These are phyloP conservation scores for Fusarium nodosum DNA, from an alignment of 2,329 filamentous ascomycete species.

Conservation along the genomic window DNA sequence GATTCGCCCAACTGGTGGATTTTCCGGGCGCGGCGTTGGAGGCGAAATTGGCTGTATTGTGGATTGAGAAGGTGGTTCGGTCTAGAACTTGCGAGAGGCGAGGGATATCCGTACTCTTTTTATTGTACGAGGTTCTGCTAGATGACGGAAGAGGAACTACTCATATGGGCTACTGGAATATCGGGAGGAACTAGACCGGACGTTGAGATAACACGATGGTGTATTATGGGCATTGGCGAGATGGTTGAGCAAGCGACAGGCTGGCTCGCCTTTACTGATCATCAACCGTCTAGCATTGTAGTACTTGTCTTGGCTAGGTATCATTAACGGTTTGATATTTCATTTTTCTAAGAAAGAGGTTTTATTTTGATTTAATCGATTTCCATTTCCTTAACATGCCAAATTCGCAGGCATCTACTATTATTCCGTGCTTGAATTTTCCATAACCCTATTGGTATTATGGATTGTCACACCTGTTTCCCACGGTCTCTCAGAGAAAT, in stretches of 20 bases:
- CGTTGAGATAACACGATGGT: not conserved
- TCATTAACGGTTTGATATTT: slow-evolving; percentile 26
- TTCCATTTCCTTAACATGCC: slow-evolving; percentile 16
- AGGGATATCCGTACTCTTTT: slow-evolving; percentile 24
- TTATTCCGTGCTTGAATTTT: not conserved
- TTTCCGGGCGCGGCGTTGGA: slow-evolving; percentile 49
- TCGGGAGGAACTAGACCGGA: not conserved
- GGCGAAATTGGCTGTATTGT: slow-evolving; percentile 46
- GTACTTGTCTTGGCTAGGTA: slow-evolving; percentile 24
- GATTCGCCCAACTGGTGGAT: slow-evolving; percentile 46
- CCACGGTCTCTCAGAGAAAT: not conserved
- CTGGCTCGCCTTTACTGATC: slow-evolving; percentile 20
- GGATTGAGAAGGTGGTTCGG: slow-evolving; percentile 39
- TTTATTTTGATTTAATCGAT: slow-evolving; percentile 34
- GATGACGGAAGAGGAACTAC: slow-evolving; percentile 9
- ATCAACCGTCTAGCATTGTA: slow-evolving; percentile 16
- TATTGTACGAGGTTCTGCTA: slow-evolving; percentile 14
- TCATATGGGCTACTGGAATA: not conserved
- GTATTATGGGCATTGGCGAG: slow-evolving; percentile 7
- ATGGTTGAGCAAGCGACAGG: slow-evolving; percentile 19
- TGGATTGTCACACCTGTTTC: not conserved
- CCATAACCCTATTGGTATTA: not conserved
- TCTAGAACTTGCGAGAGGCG: slow-evolving; percentile 35
- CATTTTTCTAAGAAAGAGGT: slow-evolving; percentile 38
- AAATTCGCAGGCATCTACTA: no score